These are phyloP conservation scores for Evernia prunastri DNA, from an alignment of 495 filamentous ascomycete genomes.

Conservation along the genomic window DNA sequence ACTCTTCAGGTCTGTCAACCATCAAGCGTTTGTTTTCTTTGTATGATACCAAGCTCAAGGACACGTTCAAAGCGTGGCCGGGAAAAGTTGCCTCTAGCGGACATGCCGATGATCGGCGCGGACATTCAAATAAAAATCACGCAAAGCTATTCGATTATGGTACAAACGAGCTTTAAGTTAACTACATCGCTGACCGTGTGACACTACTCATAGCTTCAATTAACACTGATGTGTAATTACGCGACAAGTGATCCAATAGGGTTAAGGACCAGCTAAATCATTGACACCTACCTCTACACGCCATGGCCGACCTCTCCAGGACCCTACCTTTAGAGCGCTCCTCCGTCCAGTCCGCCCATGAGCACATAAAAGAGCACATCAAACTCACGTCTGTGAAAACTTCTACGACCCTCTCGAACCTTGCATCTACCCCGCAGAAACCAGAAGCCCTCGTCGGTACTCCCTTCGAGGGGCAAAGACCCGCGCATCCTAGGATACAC, in stretches of 20 bases:
- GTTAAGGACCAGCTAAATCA: background rate
- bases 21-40: constrained; percentile 2
- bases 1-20: constrained; percentile 4
- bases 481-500: constrained; percentile 58
- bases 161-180: background rate
- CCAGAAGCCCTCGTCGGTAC: constrained; percentile 48
- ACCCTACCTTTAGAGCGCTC: constrained; percentile 58
- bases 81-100: constrained; percentile 10
- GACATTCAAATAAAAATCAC: background rate
- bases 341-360: constrained; percentile 63
- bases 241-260: background rate
- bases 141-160: background rate
- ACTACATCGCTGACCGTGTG: background rate
- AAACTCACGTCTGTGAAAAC: constrained; percentile 82
- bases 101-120: constrained; percentile 15
- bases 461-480: constrained; percentile 48
- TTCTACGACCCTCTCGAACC: constrained; percentile 57
- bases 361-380: constrained; percentile 65
- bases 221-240: background rate
- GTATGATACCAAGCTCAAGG: constrained; percentile 17
- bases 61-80: background rate
- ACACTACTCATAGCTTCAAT: background rate
- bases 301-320: constrained; percentile 45
- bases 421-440: constrained; percentile 68
- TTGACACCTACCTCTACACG: background rate